These are phyloP conservation scores for Colletotrichum endophyticum DNA, from an alignment of 2,329 filamentous ascomycete species.

Conservation along the genomic window DNA sequence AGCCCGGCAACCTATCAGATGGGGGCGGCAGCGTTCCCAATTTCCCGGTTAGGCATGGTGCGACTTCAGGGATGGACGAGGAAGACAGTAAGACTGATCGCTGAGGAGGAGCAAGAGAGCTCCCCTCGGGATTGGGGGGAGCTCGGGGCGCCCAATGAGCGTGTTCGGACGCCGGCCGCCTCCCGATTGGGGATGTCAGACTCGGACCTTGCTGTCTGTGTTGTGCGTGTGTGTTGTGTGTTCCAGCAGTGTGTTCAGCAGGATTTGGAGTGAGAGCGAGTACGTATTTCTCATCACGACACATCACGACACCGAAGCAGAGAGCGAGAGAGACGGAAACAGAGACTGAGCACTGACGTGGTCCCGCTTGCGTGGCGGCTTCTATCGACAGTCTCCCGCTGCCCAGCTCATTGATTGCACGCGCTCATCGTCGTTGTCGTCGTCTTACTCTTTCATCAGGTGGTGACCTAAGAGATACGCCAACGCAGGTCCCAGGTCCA, in stretches of 20 bases:
- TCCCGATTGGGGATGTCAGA: background rate
- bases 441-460: background rate
- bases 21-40: background rate
- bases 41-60: background rate
- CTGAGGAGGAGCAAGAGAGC: background rate
- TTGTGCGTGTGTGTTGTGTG: background rate
- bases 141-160: background rate
- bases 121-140: background rate
- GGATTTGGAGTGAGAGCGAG: background rate
- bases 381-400: background rate
- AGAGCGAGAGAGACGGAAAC: background rate
- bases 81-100: background rate
- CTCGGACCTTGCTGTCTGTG: background rate
- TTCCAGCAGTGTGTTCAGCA: background rate
- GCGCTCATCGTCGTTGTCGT: background rate
- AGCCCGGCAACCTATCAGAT: background rate
- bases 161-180: conserved; percentile 3
- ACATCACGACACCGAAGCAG: background rate
- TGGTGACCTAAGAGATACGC: background rate
- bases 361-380: background rate
- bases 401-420: background rate
- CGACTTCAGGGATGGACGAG: background rate
- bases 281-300: background rate
- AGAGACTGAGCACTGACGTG: background rate
- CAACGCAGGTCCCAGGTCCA: background rate